phyloP scores from a whole-genome alignment of 2,329 filamentous ascomycete species.

The Periconia digitata region DNA sequence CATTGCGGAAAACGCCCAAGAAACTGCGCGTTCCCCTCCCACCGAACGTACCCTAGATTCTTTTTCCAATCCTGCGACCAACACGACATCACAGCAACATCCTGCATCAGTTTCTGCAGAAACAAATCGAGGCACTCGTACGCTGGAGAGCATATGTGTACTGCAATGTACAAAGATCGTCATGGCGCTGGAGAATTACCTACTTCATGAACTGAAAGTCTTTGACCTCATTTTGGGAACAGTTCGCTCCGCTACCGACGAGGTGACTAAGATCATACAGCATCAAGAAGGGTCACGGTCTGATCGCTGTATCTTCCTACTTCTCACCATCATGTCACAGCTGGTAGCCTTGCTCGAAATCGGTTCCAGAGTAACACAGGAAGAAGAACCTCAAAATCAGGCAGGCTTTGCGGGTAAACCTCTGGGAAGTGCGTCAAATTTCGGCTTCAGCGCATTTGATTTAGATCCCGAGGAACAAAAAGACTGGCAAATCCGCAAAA shows the following conservation, averaged over 20 bases:
- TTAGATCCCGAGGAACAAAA: no score
- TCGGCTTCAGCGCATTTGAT: no score
- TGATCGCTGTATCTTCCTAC: constrained; percentile 5
- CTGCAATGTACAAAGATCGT: constrained; percentile 9
- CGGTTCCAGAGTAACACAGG: no score
- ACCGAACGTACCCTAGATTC: no score
- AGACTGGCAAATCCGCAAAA: no score
- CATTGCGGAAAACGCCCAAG: background rate
- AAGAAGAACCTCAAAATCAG: no score
- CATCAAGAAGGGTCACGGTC: background rate
- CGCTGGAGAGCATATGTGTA: constrained; percentile 11
- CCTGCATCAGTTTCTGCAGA: background rate
- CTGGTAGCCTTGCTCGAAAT: constrained; percentile 3
- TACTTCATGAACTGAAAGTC: constrained; percentile 8
- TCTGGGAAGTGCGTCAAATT: no score
- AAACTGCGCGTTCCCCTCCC: background rate
- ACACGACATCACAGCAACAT: background rate
- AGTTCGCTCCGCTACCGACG: background rate
- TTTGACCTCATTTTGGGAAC: constrained; percentile 9
- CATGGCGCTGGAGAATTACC: constrained; percentile 11
- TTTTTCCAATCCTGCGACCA: background rate
- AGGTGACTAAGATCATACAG: background rate
- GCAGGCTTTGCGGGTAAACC: no score
- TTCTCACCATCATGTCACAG: constrained; percentile 10
- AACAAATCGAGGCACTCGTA: background rate